Conservation (phyloP, 805 yeast species). For the Saccharomycodes ludwigii region DNA sequence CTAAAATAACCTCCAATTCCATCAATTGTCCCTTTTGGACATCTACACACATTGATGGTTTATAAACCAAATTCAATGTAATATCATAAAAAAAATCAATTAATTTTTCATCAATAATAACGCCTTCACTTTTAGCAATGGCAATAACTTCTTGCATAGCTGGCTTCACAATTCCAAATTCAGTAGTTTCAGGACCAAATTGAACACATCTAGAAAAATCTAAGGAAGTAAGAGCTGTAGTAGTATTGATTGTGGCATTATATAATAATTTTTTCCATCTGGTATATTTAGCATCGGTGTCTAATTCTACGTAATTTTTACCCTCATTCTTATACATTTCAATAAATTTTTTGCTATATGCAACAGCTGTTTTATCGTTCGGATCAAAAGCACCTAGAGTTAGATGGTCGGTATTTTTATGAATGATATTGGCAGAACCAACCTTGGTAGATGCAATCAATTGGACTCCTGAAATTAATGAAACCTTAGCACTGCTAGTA, state of each 20-base stretch:
- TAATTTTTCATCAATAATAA: conserved; percentile 33
- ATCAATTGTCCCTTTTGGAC: conserved; percentile 46
- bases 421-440: conserved; percentile 33
- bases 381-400: conserved; percentile 39
- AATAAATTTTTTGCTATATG: conserved; percentile 27
- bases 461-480: conserved; percentile 47
- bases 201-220: conserved; percentile 42
- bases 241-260: conserved; percentile 52
- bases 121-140: conserved; percentile 55
- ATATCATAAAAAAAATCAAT: conserved; percentile 38
- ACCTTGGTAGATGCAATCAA: conserved; percentile 47
- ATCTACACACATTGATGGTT: conserved; percentile 65
- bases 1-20: conserved; percentile 59
- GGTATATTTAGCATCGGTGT: conserved; percentile 33
- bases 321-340: conserved; percentile 31
- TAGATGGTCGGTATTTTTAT: conserved; percentile 39
- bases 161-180: conserved; percentile 27
- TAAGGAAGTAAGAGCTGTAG: conserved; percentile 42
- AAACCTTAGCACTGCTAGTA: conserved; percentile 8
- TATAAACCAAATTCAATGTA: conserved; percentile 39
- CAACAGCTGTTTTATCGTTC: conserved; percentile 19
- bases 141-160: conserved; percentile 52
- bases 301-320: conserved; percentile 27
- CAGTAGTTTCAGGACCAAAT: conserved; percentile 29
- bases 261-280: conserved; percentile 58